Percentiles rank a stretch among this genome's conserved stretches.
These are phyloP conservation scores for Metschnikowia anglica DNA, from an alignment of 805 yeast genomes.

Conservation along the genomic window DNA sequence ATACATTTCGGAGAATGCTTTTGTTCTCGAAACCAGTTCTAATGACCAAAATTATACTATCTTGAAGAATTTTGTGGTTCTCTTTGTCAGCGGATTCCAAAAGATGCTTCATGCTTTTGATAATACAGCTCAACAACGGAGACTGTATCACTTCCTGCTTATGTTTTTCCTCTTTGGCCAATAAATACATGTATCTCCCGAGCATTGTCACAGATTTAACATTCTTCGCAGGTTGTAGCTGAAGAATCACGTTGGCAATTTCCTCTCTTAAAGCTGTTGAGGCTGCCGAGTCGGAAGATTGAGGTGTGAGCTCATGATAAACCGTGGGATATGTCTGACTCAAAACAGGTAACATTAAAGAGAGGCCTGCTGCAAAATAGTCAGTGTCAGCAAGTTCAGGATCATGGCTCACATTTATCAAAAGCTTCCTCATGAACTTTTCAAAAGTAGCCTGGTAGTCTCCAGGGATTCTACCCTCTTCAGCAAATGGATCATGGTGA, in stretches of 20 bases:
- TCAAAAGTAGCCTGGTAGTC: neutral
- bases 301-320: conserved; percentile 1
- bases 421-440: conserved; percentile 10
- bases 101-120: conserved; percentile 39
- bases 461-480: conserved; percentile 1
- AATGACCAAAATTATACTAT: conserved; percentile 49
- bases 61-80: conserved; percentile 12
- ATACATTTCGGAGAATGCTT: conserved; percentile 46
- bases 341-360: conserved; percentile 54
- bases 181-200: conserved; percentile 55
- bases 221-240: conserved; percentile 26
- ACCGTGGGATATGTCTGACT: conserved; percentile 37
- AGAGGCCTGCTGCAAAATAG: conserved; percentile 62
- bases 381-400: conserved; percentile 35
- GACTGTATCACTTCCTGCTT: conserved; percentile 47
- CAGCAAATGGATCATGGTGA: conserved; percentile 5
- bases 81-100: conserved; percentile 26
- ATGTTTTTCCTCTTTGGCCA: conserved; percentile 44
- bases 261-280: conserved; percentile 23
- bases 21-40: conserved; percentile 71
- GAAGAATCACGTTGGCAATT: conserved; percentile 46
- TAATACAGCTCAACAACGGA: conserved; percentile 46
- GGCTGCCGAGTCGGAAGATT: conserved; percentile 6
- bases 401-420: conserved; percentile 32
- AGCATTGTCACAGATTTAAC: conserved; percentile 31